Base-by-base conservation (phyloP, 768 basidiomycete species). In the Glaciozyma antarctica region DNA sequence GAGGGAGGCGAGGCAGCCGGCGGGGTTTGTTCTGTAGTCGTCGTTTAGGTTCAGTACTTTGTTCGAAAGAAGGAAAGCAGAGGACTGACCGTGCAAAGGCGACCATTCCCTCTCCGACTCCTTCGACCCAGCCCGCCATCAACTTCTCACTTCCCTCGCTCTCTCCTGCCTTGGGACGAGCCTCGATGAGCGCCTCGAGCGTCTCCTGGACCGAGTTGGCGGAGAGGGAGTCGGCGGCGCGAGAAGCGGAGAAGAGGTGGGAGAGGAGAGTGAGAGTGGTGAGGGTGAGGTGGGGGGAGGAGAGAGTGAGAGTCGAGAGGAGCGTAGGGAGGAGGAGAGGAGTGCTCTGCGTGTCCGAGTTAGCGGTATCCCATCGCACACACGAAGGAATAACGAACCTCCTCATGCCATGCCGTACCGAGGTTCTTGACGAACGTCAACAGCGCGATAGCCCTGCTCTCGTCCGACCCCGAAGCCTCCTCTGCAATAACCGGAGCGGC, bases 241-340 rank as follows among this genome's bases (percentile, higher is more conserved):
- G 67, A 9, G 73, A 71, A n/a, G 71, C 76, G 15, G 76, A 76
- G 67, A 97, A 85, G 7, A 98, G 81, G 69, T 87, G 86, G 41
- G 92, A 85, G 68, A 99, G 81, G 56, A 93, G 82, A 47, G 87
- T 85, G 75, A 93, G 97, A 38, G 88, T 81, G 19, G 88, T 84
- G 76, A 92, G 86, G 1, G 93, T 87, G 51, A 99, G 82, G 76
- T 92, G 95, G 26, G 88, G 83, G 71, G 89, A 91, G 47, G 87
- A 88, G 12, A 94, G 81, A 62, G 89, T 86, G 24, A 94, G 91
- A 41, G 97, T 83, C 28, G 82, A 79, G 9, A 97, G 84, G 32
- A 98, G 83, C 26, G 84, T 78, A 24, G 82, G 80, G 26, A 85
- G 85, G 58, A 95, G 82, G 7, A 80, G 68, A 16, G 88, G 82